phyloP scores from a whole-genome alignment of 2,329 filamentous ascomycete species.

The Beauveria bassiana region DNA sequence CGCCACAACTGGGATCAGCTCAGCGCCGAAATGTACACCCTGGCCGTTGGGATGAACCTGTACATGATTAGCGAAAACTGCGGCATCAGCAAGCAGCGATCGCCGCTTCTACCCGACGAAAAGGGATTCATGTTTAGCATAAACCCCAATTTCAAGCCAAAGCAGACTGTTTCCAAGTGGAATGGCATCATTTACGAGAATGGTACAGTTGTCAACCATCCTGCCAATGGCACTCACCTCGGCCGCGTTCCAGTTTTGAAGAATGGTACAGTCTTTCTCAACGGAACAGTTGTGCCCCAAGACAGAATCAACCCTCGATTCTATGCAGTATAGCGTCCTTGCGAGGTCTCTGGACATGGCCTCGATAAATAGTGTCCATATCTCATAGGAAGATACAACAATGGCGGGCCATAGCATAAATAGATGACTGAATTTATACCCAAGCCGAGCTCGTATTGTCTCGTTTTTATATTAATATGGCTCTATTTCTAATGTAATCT shows the following conservation, averaged over 20 bases:
- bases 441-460: not conserved
- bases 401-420: conserved; percentile 4
- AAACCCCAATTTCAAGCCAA: not conserved
- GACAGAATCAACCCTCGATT: conserved; percentile 19
- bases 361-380: not conserved
- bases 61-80: conserved; percentile 29
- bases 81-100: conserved; percentile 16
- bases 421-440: not conserved
- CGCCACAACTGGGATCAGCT: conserved; percentile 20
- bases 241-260: conserved; percentile 17
- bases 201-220: conserved; percentile 20
- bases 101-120: conserved; percentile 17
- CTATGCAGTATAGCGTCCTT: not conserved
- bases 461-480: too few species aligned
- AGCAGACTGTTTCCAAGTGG: conserved; percentile 13
- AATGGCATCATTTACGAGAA: conserved; percentile 26
- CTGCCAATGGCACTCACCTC: conserved; percentile 16
- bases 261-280: conserved; percentile 21
- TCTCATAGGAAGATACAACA: not conserved
- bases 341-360: not conserved
- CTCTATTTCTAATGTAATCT: not conserved
- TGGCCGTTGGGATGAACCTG: conserved; percentile 24
- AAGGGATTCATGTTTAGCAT: not conserved
- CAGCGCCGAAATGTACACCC: conserved; percentile 24
- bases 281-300: conserved; percentile 16